These are phyloP conservation scores for Saccharomyces kudriavzevii DNA, from an alignment of 805 yeast genomes.

Conservation along the genomic window DNA sequence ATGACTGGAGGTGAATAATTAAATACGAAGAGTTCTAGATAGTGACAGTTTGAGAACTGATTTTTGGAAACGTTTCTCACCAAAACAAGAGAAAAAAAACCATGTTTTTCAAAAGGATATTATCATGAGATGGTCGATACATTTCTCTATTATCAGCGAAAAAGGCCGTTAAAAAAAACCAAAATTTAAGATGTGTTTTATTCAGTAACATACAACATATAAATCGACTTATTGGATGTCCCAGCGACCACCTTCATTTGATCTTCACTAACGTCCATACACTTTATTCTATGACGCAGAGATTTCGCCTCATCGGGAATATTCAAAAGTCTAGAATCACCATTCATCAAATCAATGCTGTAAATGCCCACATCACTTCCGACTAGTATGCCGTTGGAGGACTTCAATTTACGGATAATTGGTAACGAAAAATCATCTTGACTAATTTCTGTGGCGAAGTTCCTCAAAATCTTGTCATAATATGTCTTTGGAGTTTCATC, in stretches of 20 bases:
- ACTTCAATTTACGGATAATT: slow-evolving; percentile 13
- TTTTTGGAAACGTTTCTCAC: not conserved
- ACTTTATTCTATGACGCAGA: slow-evolving; percentile 23
- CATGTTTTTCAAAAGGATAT: too few species aligned
- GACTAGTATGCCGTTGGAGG: slow-evolving; percentile 17
- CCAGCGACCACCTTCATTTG: slow-evolving; percentile 11
- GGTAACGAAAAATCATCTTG: slow-evolving; percentile 28
- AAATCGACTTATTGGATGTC: slow-evolving; percentile 12
- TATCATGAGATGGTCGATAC: too few species aligned
- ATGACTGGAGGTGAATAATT: not conserved
- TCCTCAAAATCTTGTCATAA: slow-evolving; percentile 22
- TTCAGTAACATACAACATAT: slow-evolving; percentile 1
- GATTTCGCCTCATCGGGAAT: slow-evolving; percentile 28
- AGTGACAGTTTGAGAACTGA: too few species aligned
- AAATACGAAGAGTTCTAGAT: too few species aligned
- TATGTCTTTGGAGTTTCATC: slow-evolving; percentile 2
- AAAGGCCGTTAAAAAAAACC: too few species aligned
- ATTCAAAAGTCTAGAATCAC: slow-evolving; percentile 25
- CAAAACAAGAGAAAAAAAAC: too few species aligned
- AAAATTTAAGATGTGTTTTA: too few species aligned
- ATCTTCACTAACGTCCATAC: slow-evolving; percentile 13
- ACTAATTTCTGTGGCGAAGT: slow-evolving; percentile 23
- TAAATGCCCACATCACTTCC: slow-evolving; percentile 24
- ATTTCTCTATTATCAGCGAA: too few species aligned
- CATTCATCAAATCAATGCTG: slow-evolving; percentile 21